These are phyloP conservation scores for Candida nonsorbophila DNA, from an alignment of 805 yeast genomes.

Conservation along the genomic window DNA sequence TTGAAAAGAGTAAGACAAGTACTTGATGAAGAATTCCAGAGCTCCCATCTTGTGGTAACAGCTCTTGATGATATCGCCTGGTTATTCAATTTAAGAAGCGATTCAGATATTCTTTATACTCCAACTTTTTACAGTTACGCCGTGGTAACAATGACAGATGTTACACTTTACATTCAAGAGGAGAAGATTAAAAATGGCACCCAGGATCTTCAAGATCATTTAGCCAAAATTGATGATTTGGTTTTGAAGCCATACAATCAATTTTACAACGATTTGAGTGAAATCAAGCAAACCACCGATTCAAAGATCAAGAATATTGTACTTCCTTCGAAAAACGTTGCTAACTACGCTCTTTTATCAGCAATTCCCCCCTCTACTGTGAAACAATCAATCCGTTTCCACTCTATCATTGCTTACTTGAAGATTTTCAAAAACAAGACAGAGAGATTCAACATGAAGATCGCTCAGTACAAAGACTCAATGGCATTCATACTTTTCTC, in stretches of 20 bases:
- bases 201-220: slow-evolving; percentile 16
- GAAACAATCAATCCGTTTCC: slow-evolving; percentile 15
- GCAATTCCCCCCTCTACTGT: slow-evolving; percentile 25
- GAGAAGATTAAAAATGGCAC: slow-evolving; percentile 32
- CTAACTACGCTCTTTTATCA: slow-evolving; percentile 26
- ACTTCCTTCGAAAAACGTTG: slow-evolving; percentile 23
- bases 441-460: slow-evolving; percentile 66
- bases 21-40: slow-evolving; percentile 20
- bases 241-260: slow-evolving; percentile 46
- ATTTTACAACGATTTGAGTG: slow-evolving; percentile 53
- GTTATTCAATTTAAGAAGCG: slow-evolving; percentile 66
- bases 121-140: slow-evolving; percentile 82
- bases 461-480: slow-evolving; percentile 83
- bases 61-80: slow-evolving; percentile 89
- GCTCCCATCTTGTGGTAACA: slow-evolving; percentile 35
- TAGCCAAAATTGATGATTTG: slow-evolving; percentile 21
- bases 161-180: slow-evolving; percentile 52
- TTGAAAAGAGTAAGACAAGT: slow-evolving; percentile 21
- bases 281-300: slow-evolving; percentile 14
- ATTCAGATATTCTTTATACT: slow-evolving; percentile 68
- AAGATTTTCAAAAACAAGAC: slow-evolving; percentile 72
- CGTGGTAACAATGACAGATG: slow-evolving; percentile 25
- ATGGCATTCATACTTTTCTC: slow-evolving; percentile 67
- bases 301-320: slow-evolving; percentile 15
- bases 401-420: slow-evolving; percentile 37